These are phyloP conservation scores for Paspalum notatum DNA, from an alignment of 176 grass and related monocot genomes.

Conservation along the genomic window DNA sequence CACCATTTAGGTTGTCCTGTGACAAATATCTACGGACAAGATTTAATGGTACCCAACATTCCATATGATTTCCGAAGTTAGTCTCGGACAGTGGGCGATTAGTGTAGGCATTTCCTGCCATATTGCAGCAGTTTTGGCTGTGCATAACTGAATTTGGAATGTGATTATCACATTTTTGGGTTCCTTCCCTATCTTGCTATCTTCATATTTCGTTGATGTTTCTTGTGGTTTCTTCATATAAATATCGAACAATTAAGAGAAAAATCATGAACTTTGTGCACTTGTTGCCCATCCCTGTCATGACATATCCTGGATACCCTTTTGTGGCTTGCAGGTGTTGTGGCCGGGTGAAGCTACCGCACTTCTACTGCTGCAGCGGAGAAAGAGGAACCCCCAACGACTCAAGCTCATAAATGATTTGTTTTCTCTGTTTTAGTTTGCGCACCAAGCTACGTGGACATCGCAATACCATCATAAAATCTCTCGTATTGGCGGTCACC, in stretches of 20 bases:
- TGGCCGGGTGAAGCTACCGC: conserved; percentile 90
- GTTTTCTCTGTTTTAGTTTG: neutral
- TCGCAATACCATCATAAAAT: neutral
- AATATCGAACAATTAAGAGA: too few relatives aligned
- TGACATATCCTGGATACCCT: neutral
- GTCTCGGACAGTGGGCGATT: neutral
- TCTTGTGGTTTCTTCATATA: neutral
- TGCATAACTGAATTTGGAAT: neutral
- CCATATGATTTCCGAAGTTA: neutral
- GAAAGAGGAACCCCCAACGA: conserved; percentile 56
- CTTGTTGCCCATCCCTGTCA: neutral
- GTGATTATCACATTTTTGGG: neutral
- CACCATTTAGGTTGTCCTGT: neutral
- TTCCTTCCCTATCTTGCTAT: conserved; percentile 4
- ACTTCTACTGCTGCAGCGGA: conserved; percentile 94
- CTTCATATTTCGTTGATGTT: neutral
- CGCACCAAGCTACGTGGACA: neutral
- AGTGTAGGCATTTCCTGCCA: neutral
- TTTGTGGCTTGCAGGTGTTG: conserved; percentile 62
- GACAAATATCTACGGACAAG: neutral
- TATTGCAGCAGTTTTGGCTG: neutral
- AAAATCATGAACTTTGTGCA: neutral
- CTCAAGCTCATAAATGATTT: conserved; percentile 37
- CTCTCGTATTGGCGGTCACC: neutral
- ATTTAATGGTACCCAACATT: neutral